phyloP scores from a whole-genome alignment of 1,284 basidiomycete genomes.

The Cryptococcus wingfieldii region DNA sequence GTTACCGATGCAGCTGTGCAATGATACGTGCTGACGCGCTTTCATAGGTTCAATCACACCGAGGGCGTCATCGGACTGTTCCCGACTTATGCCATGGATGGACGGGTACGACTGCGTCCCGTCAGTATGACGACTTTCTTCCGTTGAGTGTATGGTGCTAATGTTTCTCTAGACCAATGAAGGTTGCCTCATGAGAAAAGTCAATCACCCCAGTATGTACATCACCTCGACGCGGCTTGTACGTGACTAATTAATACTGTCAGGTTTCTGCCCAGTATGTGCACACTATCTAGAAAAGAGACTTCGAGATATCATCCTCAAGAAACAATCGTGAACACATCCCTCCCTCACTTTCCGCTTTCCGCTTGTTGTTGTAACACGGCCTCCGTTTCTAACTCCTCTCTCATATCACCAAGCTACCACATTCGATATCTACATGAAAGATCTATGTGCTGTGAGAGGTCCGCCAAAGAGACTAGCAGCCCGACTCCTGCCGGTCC shows the following conservation, averaged over 20 bases:
- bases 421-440: too few relatives aligned
- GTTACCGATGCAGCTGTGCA: slow-evolving; percentile 21
- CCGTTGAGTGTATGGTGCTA: not conserved
- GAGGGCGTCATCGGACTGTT: slow-evolving; percentile 66
- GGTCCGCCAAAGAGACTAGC: too few relatives aligned
- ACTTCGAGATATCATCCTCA: slow-evolving; percentile 8
- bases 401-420: too few relatives aligned
- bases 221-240: not conserved
- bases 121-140: slow-evolving; percentile 16
- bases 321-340: too few relatives aligned
- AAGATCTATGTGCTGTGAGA: too few relatives aligned
- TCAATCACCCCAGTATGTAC: slow-evolving; percentile 50
- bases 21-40: not conserved
- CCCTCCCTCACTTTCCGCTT: too few relatives aligned
- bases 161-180: slow-evolving; percentile 59
- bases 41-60: slow-evolving; percentile 58
- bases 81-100: slow-evolving; percentile 58
- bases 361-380: too few relatives aligned
- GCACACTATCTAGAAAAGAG: slow-evolving; percentile 56
- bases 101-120: slow-evolving; percentile 37
- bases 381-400: too few relatives aligned
- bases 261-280: slow-evolving; percentile 70
- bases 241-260: not conserved
- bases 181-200: slow-evolving; percentile 75
- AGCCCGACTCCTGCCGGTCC: too few relatives aligned